Percentiles rank a stretch among this genome's conserved stretches.
phyloP scores from a whole-genome alignment of 441 rosid species.

The Corymbia calophylla region DNA sequence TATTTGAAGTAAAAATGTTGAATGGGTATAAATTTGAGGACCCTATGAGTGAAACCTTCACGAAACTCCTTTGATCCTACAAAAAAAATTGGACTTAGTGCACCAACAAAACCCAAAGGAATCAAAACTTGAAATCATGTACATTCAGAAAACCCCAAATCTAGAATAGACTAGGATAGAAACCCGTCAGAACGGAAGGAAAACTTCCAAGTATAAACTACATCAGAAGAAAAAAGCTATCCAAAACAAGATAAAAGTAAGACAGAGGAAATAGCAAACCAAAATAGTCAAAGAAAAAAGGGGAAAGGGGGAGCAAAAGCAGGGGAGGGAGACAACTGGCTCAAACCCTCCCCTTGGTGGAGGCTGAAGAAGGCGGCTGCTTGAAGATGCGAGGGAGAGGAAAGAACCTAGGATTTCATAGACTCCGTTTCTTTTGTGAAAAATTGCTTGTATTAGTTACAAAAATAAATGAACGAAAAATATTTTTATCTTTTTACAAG shows the following conservation, averaged over 20 bases:
- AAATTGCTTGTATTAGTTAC: neutral
- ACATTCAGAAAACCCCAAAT: neutral
- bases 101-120: neutral
- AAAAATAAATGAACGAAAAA: neutral
- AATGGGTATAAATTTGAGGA: too few species aligned
- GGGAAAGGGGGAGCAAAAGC: neutral
- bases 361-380: neutral
- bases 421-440: neutral
- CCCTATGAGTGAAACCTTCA: neutral
- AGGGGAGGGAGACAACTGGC: neutral
- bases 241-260: neutral
- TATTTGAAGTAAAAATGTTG: too few species aligned
- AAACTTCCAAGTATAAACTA: neutral
- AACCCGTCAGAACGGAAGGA: neutral
- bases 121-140: neutral
- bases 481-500: neutral
- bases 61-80: neutral
- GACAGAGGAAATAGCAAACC: neutral
- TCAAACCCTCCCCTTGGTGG: neutral
- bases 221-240: too few species aligned
- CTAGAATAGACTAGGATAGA: neutral
- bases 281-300: neutral
- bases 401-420: fast-evolving
- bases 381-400: neutral
- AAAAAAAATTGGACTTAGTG: neutral